Conservation (phyloP, 2,329 filamentous ascomycete genomes). For the Aspergillus cejpii region DNA sequence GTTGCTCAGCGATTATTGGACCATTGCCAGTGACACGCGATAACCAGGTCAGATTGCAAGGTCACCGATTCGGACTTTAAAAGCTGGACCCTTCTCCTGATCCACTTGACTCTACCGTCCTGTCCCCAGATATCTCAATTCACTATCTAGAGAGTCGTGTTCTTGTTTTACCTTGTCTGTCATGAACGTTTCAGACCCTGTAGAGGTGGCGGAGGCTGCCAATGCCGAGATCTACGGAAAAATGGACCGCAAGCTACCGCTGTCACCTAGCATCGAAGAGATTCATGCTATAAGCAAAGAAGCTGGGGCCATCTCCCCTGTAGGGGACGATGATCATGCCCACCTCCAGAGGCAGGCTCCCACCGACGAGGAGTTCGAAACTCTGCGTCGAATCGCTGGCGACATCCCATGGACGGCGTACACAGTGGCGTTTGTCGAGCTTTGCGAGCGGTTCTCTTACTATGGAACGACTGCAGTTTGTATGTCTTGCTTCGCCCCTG, state of each 20-base stretch:
- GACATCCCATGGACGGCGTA: slow-evolving; percentile 58
- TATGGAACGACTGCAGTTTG: slow-evolving; percentile 64
- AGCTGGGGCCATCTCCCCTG: not conserved
- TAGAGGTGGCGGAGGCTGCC: slow-evolving; percentile 22
- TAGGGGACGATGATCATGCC: slow-evolving; percentile 4
- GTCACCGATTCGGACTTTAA: slow-evolving; percentile 2
- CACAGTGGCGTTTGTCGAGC: slow-evolving; percentile 64
- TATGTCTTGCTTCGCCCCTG: slow-evolving; percentile 30
- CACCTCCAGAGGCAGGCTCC: slow-evolving; percentile 16
- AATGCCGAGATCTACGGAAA: slow-evolving; percentile 16
- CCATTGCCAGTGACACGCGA: slow-evolving; percentile 4
- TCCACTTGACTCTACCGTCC: not conserved
- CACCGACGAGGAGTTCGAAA: slow-evolving; percentile 30
- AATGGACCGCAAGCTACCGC: slow-evolving; percentile 2
- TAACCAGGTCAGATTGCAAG: slow-evolving; percentile 4
- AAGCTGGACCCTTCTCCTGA: not conserved
- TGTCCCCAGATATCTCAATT: too few species aligned
- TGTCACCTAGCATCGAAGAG: slow-evolving; percentile 9
- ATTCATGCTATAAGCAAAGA: slow-evolving; percentile 2
- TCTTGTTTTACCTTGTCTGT: not conserved
- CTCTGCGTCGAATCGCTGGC: slow-evolving; percentile 32
- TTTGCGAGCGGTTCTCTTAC: slow-evolving; percentile 72
- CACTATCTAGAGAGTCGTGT: too few species aligned
- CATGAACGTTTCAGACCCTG: slow-evolving; percentile 25
- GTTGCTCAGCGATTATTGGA: not conserved